Conservation (phyloP, 148 eudicot genomes). For the Persicaria tinctoria region DNA sequence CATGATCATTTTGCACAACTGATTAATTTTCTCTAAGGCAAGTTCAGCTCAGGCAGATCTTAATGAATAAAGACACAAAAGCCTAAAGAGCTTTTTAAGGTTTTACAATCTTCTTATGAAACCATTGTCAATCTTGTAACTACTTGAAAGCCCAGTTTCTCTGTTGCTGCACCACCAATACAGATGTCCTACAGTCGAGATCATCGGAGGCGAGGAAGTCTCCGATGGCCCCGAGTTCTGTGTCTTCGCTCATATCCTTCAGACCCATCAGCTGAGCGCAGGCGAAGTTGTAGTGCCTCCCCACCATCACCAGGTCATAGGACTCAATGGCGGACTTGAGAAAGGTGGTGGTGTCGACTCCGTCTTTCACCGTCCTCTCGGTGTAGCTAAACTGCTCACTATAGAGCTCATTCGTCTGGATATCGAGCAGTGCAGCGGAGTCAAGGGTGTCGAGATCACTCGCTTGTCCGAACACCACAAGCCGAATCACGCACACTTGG, state of each 20-base stretch:
- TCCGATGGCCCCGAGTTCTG: slow-evolving; percentile 45
- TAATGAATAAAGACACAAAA: no score
- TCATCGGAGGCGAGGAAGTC: slow-evolving; percentile 46
- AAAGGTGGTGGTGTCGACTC: slow-evolving; percentile 24
- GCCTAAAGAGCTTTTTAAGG: no score
- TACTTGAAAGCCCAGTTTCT: slow-evolving; percentile 31
- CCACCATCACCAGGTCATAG: slow-evolving; percentile 45
- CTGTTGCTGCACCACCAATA: slow-evolving; percentile 50
- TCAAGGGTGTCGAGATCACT: slow-evolving; percentile 12
- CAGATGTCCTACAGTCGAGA: slow-evolving; percentile 28
- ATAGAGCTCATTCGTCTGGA: background rate
- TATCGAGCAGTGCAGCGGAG: slow-evolving; percentile 10
- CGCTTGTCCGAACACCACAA: slow-evolving; percentile 11
- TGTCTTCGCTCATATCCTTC: slow-evolving; percentile 39
- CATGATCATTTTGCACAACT: background rate
- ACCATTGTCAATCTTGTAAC: slow-evolving; percentile 29
- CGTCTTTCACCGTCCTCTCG: slow-evolving; percentile 36
- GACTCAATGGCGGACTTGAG: slow-evolving; percentile 21
- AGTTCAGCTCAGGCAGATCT: no score
- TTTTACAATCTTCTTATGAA: no score
- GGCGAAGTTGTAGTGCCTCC: slow-evolving; percentile 31
- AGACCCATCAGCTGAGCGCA: slow-evolving; percentile 33
- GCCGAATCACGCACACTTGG: slow-evolving; percentile 25
- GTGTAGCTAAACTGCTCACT: slow-evolving; percentile 13
- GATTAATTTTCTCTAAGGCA: no score